Evolutionary conservation across 768 basidiomycete genomes (phyloP).

Genomic region (Astraeus odoratus): DNA sequence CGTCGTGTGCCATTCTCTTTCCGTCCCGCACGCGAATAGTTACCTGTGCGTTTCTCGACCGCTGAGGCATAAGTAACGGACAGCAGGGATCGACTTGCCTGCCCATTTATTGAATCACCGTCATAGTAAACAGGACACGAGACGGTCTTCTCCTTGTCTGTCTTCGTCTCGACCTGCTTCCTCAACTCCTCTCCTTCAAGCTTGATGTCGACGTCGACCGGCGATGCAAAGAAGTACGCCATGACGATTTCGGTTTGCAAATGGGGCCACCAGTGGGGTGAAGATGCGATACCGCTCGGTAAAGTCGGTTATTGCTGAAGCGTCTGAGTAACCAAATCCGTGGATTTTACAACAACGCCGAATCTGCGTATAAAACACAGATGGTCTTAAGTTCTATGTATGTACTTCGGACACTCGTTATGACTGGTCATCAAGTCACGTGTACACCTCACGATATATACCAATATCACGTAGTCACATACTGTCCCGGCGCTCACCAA

Average conservation of each 20-base stretch:
- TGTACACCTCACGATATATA: too few relatives aligned
- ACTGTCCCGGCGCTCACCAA: too few relatives aligned
- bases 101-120: conserved; percentile 85
- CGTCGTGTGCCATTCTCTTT: conserved; percentile 91
- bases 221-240: conserved; percentile 86
- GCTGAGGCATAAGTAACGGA: not conserved
- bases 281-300: not conserved
- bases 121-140: conserved; percentile 94
- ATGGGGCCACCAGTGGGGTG: not conserved
- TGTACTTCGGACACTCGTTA: too few relatives aligned
- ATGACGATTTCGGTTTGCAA: conserved; percentile 34
- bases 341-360: too few relatives aligned
- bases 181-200: conserved; percentile 82
- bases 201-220: conserved; percentile 87
- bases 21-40: conserved; percentile 88
- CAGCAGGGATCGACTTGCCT: conserved; percentile 45
- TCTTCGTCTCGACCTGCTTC: conserved; percentile 85
- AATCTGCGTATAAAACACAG: too few relatives aligned
- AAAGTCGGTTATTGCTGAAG: too few relatives aligned
- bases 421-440: too few relatives aligned
- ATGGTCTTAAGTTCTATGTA: too few relatives aligned
- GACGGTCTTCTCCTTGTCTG: conserved; percentile 78
- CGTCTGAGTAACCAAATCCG: too few relatives aligned
- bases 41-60: conserved; percentile 41
- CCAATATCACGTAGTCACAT: too few relatives aligned